phyloP scores from a whole-genome alignment of 2,329 filamentous ascomycete genomes.

The Epicoccum nigrum region DNA sequence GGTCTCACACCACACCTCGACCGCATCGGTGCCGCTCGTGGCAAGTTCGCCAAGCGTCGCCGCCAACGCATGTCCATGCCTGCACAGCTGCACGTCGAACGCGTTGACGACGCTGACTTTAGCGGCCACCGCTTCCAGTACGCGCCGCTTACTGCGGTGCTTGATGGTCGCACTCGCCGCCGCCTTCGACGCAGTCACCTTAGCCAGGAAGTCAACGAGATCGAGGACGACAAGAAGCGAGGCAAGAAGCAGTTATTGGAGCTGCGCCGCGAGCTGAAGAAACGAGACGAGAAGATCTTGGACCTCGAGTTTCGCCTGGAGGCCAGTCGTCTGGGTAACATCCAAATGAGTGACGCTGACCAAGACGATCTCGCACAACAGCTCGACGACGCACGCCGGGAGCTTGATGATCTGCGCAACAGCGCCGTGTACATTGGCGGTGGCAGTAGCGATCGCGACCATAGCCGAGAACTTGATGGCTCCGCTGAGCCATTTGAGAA shows the following conservation, averaged over 20 bases:
- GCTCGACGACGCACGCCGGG: slow-evolving; percentile 42
- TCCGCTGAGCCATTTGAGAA: slow-evolving; percentile 27
- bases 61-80: slow-evolving; percentile 46
- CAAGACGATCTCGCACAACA: slow-evolving; percentile 42
- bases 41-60: slow-evolving; percentile 33
- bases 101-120: slow-evolving; percentile 31
- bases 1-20: slow-evolving; percentile 44
- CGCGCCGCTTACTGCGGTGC: slow-evolving; percentile 40
- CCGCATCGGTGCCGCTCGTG: slow-evolving; percentile 34
- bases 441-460: slow-evolving; percentile 29
- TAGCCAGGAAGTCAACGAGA: slow-evolving; percentile 50
- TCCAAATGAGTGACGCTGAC: slow-evolving; percentile 47
- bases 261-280: slow-evolving; percentile 45
- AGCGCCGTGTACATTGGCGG: slow-evolving; percentile 39
- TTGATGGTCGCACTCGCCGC: slow-evolving; percentile 43
- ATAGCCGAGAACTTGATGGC: slow-evolving; percentile 26
- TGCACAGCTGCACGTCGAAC: slow-evolving; percentile 38
- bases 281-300: slow-evolving; percentile 45
- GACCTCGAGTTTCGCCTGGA: slow-evolving; percentile 48
- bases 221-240: slow-evolving; percentile 47
- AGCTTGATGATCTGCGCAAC: slow-evolving; percentile 44
- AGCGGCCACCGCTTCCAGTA: slow-evolving; percentile 40
- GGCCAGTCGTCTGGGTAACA: slow-evolving; percentile 45
- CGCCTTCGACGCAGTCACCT: slow-evolving; percentile 50
- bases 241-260: slow-evolving; percentile 47